Evolutionary conservation across 2,329 filamentous ascomycete species (phyloP), one percentile per base, ranked within the genome.

Genomic region (Xylaria sp.): DNA sequence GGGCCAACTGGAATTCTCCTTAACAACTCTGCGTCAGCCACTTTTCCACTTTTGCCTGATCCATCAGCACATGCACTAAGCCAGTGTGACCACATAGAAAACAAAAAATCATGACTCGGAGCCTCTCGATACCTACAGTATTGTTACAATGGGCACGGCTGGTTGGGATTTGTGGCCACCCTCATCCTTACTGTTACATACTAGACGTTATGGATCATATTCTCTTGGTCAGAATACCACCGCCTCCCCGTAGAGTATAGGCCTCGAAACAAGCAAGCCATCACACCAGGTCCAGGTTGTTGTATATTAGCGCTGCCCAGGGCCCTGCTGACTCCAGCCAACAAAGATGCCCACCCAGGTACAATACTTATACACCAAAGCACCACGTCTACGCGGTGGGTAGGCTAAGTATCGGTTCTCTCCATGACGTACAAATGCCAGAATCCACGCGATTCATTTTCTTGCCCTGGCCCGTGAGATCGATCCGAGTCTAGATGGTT

Each of bases 401-500:
- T 28, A 23, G 55, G 37, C 34, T 23, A 20, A 20, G 54, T 56
- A 55, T 37, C n/a, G n/a, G 28, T 37, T 37, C 8, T 37, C 34
- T 37, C 34, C 31, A 31, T 65, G 56, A 60, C 55, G 55, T 44
- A 28, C 15, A 39, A 15, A n/a, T 41, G 31, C 18, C 12, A 44
- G 23, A 2, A 46, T 18, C 39, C 56, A 44, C 48, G 50, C 31
- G 48, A 69, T 62, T 58, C 60, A 64, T 62, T 59, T 50, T 8
- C 31, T 12, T 20, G 8, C 56, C 31, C 31, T 59, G 41, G 34
- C 51, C 23, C n/a, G 41, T 60, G 5, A 52, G 58, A 71, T 69
- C 60, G 46, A 68, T 68, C 57, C 9, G n/a, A 54, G 50, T 66
- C 70, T 69, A 62, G 58, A 63, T 65, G 23, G 37, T 54, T 39